Conservation (phyloP, 495 filamentous ascomycete genomes). For the Daldinia decipiens region DNA sequence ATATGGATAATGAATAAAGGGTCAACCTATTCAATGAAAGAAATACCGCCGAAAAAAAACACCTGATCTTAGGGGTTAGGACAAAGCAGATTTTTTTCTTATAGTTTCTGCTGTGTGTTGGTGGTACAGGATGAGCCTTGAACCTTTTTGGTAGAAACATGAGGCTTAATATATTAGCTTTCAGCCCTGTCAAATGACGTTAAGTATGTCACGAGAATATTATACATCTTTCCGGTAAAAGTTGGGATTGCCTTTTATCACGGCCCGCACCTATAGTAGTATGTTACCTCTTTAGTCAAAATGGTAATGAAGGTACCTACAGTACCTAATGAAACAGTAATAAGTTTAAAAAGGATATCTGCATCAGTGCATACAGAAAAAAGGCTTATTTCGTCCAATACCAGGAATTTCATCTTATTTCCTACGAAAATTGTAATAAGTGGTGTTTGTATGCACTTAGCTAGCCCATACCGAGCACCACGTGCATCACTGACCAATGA, state of each 20-base stretch:
- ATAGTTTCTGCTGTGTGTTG: not conserved
- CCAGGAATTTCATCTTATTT: not conserved
- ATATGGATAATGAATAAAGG: not conserved
- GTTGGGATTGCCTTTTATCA: conserved; percentile 36
- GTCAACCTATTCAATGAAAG: conserved; percentile 6
- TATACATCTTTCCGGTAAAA: not conserved
- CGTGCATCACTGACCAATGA: not conserved
- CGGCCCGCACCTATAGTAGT: conserved; percentile 2
- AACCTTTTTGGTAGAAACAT: not conserved
- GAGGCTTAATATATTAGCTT: not conserved
- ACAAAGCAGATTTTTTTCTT: conserved; percentile 1
- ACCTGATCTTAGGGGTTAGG: not conserved
- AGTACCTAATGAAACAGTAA: not conserved
- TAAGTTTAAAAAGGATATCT: conserved; percentile 1
- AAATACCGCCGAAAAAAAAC: conserved; percentile 24
- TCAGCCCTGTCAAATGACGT: conserved; percentile 23
- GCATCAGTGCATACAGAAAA: not conserved
- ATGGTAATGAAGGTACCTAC: not conserved
- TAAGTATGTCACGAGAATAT: conserved; percentile 6
- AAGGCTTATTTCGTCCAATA: not conserved
- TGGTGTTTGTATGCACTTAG: conserved; percentile 1
- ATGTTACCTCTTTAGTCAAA: conserved; percentile 20
- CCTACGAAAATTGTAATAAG: not conserved
- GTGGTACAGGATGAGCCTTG: not conserved
- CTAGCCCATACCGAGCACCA: not conserved